Conservation (phyloP, 805 yeast species). For the Millerago galiae region DNA sequence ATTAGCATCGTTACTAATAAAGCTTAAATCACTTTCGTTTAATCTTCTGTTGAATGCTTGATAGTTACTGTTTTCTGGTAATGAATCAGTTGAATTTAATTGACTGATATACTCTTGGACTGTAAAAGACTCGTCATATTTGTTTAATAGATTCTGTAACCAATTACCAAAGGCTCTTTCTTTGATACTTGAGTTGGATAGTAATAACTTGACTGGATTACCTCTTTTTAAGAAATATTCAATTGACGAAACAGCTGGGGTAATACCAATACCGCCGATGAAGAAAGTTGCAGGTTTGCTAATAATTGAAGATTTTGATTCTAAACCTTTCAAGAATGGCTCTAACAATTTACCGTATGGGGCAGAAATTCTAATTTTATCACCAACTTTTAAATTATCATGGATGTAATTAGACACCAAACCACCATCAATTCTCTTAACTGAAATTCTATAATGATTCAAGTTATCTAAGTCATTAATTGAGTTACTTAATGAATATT, state of each 20-base stretch:
- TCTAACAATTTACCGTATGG: slow-evolving; percentile 52
- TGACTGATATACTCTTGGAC: slow-evolving; percentile 14
- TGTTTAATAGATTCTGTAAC: slow-evolving; percentile 7
- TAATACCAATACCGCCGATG: slow-evolving; percentile 63
- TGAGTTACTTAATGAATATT: slow-evolving; percentile 48
- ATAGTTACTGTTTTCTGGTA: slow-evolving; percentile 7
- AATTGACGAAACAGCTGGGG: slow-evolving; percentile 52
- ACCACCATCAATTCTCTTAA: slow-evolving; percentile 43
- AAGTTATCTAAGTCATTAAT: slow-evolving; percentile 18
- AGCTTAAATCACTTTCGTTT: slow-evolving; percentile 1
- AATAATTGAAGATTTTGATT: slow-evolving; percentile 15
- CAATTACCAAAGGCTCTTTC: slow-evolving; percentile 14
- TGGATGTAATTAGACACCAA: slow-evolving; percentile 46
- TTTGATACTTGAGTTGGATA: slow-evolving; percentile 10
- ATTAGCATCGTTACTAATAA: slow-evolving; percentile 6
- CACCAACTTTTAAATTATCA: slow-evolving; percentile 40
- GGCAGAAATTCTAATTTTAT: slow-evolving; percentile 42
- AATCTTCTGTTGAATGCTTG: slow-evolving; percentile 7
- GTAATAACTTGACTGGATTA: slow-evolving; percentile 9
- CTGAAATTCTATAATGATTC: slow-evolving; percentile 51
- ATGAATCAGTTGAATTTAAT: background rate
- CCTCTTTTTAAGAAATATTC: slow-evolving; percentile 25
- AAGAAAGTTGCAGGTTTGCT: slow-evolving; percentile 33
- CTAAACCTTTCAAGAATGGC: slow-evolving; percentile 17
- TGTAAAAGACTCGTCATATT: slow-evolving; percentile 7